Evolutionary conservation across 257 asterid species (phyloP), one percentile per base, ranked within the genome.

Genomic region (Fraxinus americana): DNA sequence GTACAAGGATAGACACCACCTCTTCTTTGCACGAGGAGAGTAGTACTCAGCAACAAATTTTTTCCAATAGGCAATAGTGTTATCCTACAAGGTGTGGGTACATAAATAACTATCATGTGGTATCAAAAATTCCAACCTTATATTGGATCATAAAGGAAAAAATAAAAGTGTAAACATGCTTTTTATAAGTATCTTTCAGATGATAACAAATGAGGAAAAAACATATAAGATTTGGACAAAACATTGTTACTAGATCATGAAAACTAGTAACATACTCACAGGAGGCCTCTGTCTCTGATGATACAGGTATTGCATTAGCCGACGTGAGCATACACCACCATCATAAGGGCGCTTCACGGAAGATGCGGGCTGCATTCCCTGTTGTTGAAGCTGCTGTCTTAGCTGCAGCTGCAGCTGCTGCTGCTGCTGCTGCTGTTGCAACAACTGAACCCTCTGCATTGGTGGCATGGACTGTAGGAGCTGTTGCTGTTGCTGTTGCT

Each of bases 41-140:
- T 93, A 96, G 88, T 93, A 96, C 85, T 96, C 99, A 2, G 97
- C 89, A 54, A 96, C 96, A 81, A 96, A 96, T 85, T 96, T 96
- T 82, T 94, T 93, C 99, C 99, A 96, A 84, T 96, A 96, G 65
- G 97, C 94, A 85, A 96, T 93, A 76, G 92, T 79, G 83, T 96
- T 90, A 71, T 92, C 98, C 99, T 96, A 41, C 48, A 85, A 79
- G 80, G 72, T 29, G 75, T 72, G 71, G 67, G 23, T 39, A 63
- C 34, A 65, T 29, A 70, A 67, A 61, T 75, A 57, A 63, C 23
- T 52, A 69, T 34, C 41, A 82, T 29, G 79, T 78, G 75, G 16
- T 41, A 73, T 50, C 63, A 67, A 48, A 63, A 52, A 5, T 71
- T 35, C 8, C 74, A 72, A 70, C 54, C n/a, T 27, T 3, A 52